phyloP scores from a whole-genome alignment of 2,329 filamentous ascomycete species.

The Blastomyces emzantsi region DNA sequence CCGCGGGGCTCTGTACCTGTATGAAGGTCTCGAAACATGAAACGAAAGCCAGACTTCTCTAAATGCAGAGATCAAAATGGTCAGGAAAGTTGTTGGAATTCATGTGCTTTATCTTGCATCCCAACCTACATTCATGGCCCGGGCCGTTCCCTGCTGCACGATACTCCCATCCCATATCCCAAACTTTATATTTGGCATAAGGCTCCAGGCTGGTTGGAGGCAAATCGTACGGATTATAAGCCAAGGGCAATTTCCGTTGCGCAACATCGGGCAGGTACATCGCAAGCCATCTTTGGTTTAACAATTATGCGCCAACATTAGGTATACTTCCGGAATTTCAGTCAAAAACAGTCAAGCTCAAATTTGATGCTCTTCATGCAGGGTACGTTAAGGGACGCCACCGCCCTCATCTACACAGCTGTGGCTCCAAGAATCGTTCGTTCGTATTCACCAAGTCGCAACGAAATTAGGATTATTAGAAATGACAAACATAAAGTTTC shows the following conservation, averaged over 20 bases:
- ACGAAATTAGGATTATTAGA: background rate
- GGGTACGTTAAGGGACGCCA: background rate
- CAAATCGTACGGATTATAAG: background rate
- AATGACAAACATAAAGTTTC: background rate
- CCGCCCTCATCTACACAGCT: background rate
- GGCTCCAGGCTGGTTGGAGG: background rate
- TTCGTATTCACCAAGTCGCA: background rate
- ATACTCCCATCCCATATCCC: background rate
- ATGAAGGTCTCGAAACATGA: background rate
- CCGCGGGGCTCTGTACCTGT: background rate
- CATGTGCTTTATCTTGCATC: background rate
- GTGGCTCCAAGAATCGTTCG: background rate
- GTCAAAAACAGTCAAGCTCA: background rate
- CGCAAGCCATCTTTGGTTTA: background rate
- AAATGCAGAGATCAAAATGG: background rate
- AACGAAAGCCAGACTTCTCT: background rate
- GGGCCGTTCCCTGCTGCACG: background rate
- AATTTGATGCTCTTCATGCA: background rate
- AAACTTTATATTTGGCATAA: background rate
- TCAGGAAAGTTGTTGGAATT: background rate
- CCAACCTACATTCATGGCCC: background rate
- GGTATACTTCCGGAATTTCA: background rate
- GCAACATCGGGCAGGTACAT: background rate
- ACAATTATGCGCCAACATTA: background rate
- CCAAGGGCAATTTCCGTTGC: background rate